phyloP scores from a whole-genome alignment of 2,329 filamentous ascomycete species.

The Clarireedia homoeocarpa region DNA sequence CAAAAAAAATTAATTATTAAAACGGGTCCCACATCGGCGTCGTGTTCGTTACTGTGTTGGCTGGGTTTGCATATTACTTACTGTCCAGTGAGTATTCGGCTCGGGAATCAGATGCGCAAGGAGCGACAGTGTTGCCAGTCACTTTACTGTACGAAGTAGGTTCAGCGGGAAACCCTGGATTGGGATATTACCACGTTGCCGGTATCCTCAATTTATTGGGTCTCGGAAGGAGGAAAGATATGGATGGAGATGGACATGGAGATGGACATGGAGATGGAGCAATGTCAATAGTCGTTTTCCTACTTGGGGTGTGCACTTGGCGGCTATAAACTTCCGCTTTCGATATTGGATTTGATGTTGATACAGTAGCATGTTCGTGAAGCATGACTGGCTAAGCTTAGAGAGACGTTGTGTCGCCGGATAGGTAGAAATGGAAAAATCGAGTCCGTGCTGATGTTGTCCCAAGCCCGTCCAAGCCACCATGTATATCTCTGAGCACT shows the following conservation, averaged over 20 bases:
- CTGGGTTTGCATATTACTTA: neutral
- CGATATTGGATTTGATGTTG: neutral
- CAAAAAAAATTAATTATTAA: neutral
- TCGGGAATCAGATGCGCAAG: neutral
- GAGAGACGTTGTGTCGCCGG: too few species aligned
- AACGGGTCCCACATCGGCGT: slow-evolving; percentile 3
- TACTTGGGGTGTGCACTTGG: neutral
- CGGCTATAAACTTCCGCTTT: too few species aligned
- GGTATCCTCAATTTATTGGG: slow-evolving; percentile 2
- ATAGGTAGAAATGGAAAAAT: too few species aligned
- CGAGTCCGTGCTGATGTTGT: too few species aligned
- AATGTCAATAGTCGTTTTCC: neutral
- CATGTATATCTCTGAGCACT: neutral
- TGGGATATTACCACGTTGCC: slow-evolving; percentile 4
- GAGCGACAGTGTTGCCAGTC: too few species aligned
- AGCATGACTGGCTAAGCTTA: too few species aligned
- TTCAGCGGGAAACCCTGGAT: neutral
- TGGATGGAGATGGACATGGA: neutral
- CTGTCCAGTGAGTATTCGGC: neutral
- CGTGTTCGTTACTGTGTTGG: neutral
- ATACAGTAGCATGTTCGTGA: neutral
- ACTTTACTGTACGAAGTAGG: neutral
- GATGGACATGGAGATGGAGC: neutral
- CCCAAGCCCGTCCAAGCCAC: too few species aligned
- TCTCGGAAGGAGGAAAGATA: neutral